A percentile compares a stretch with the other conserved stretches of the same genome.
Evolutionary conservation across 352 stramenopile genomes (phyloP).

Genomic region (Phytophthora pistaciae): DNA sequence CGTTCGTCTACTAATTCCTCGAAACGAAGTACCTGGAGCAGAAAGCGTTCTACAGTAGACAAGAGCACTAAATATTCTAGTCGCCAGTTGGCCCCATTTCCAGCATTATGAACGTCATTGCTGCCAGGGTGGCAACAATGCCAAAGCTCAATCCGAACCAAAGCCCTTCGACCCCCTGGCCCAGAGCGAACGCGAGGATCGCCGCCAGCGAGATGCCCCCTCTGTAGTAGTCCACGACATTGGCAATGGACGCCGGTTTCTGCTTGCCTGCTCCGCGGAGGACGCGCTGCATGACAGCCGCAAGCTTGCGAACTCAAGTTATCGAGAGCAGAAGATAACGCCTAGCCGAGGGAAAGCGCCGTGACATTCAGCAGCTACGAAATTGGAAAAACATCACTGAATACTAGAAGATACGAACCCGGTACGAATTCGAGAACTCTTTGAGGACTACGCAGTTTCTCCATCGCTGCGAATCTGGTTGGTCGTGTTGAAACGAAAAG

Average conservation of each 20-base stretch:
- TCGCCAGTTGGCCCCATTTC: conserved; percentile 44
- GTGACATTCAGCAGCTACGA: conserved; percentile 68
- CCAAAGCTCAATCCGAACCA: conserved; percentile 60
- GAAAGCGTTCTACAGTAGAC: too few relatives aligned
- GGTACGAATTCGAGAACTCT: conserved; percentile 45
- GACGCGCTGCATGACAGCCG: conserved; percentile 66
- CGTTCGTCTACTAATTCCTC: too few relatives aligned
- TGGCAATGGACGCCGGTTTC: conserved; percentile 49
- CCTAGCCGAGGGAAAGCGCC: conserved; percentile 59
- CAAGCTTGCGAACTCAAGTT: conserved; percentile 75
- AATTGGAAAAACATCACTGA: background rate
- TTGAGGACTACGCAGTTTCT: conserved; percentile 9
- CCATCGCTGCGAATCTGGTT: conserved; percentile 9
- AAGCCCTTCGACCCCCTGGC: conserved; percentile 56
- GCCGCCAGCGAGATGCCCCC: conserved; percentile 71
- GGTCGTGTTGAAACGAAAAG: background rate
- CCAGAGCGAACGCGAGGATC: conserved; percentile 52
- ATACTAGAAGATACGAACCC: conserved; percentile 34
- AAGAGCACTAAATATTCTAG: background rate
- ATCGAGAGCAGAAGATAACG: conserved; percentile 72
- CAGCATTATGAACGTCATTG: conserved; percentile 38
- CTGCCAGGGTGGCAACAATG: conserved; percentile 28
- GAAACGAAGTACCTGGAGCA: too few relatives aligned
- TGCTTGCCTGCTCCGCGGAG: conserved; percentile 71
- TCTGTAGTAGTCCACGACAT: conserved; percentile 75